Evolutionary conservation across 129 eudicot species (phyloP).

Genomic region (Pulicaria dysenterica): DNA sequence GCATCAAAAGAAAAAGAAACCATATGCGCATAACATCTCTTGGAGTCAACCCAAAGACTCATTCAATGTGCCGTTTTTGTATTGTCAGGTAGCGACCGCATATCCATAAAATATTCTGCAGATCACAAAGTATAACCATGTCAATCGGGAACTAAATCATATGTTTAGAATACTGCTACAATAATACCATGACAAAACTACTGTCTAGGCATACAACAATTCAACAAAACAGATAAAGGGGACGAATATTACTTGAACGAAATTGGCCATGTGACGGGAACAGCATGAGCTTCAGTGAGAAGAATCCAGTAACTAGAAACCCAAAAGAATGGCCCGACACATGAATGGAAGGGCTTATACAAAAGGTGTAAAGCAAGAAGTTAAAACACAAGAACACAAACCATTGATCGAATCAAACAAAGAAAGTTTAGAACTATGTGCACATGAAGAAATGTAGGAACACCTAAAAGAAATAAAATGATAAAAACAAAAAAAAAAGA

Average conservation of each 20-base stretch:
- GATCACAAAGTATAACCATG: slow-evolving; percentile 22
- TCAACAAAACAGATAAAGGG: not conserved
- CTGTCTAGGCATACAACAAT: not conserved
- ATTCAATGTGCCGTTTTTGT: not conserved
- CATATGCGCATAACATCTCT: not conserved
- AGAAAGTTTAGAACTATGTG: slow-evolving; percentile 29
- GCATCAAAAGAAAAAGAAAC: not conserved
- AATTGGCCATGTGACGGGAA: not conserved
- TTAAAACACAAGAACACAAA: slow-evolving; percentile 15
- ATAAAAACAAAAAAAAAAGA: slow-evolving; percentile 12
- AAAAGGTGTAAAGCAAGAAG: slow-evolving; percentile 8
- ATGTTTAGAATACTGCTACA: not conserved
- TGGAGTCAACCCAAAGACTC: not conserved
- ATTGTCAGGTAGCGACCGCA: slow-evolving; percentile 6
- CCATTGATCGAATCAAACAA: slow-evolving; percentile 32
- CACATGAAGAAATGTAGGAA: slow-evolving; percentile 28
- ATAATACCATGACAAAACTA: not conserved
- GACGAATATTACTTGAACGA: slow-evolving; percentile 25
- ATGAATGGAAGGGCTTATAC: slow-evolving; percentile 8
- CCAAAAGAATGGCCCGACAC: slow-evolving; percentile 15
- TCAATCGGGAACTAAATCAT: not conserved
- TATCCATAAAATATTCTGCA: slow-evolving; percentile 24
- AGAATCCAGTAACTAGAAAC: slow-evolving; percentile 14
- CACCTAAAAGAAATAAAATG: slow-evolving; percentile 2
- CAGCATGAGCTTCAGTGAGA: slow-evolving; percentile 29